Evolutionary conservation across 1,284 basidiomycete genomes (phyloP), one percentile per base, ranked within the genome.

Genomic region (Pholiota adiposa): DNA sequence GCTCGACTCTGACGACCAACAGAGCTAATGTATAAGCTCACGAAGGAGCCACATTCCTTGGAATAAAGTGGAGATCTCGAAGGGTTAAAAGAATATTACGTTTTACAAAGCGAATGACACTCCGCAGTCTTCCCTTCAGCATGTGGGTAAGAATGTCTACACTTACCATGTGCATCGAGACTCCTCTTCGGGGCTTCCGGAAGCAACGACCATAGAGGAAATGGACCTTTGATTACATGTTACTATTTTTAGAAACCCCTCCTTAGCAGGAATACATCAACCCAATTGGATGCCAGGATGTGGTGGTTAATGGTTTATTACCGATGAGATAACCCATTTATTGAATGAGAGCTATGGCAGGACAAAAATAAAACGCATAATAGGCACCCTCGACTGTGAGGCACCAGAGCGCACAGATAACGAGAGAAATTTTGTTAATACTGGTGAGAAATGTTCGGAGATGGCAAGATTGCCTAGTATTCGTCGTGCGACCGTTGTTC

Each of bases 61-160:
- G 23, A 23, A 46, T 46, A 27, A 8, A 23, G 23, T 7, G 40
- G 14, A 46, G 12, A 19, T 50, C 48, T 33, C 29, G 27, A 19
- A 46, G 44, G 14, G 4, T 46, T 51, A 16, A 21, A 38, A 36
- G 19, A 16, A 23, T 23, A 25, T 36, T 38, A 34, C 21, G 31
- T 51, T n/a, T 16, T 19, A 7, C 3, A 38, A 23, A 2, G n/a
- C 31, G 12, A 36, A 27, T 27, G 51, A 48, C 27, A 55, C 19
- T 55, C 53, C 44, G 41, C 53, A 55, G 53, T 23, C 40, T 44
- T 48, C 27, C 27, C 43, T 46, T 46, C n/a, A 55, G 31, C 53
- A 55, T 55, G 53, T 55, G 53, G 53, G 29, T 46, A 25, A 41
- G 19, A 31, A 11, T 54, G 5, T 21, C 41, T 55, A 5, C 16